phyloP scores from a whole-genome alignment of 2,329 filamentous ascomycete genomes.

The Davidsoniella neocaledoniae region DNA sequence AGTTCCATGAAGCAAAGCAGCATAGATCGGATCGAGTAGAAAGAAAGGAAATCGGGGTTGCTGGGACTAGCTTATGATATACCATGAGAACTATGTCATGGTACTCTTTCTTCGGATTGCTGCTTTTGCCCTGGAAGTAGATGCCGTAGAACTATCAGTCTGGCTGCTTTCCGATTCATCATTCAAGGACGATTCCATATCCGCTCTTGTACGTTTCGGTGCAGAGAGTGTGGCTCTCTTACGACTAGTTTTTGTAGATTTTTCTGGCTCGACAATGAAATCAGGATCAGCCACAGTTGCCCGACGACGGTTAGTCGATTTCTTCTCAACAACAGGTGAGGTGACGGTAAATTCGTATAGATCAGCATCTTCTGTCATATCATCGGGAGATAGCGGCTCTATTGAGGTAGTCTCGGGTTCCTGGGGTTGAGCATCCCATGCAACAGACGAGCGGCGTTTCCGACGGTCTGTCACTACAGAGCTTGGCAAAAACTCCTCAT shows the following conservation, averaged over 20 bases:
- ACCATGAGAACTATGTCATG: conserved; percentile 7
- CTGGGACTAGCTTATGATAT: not conserved
- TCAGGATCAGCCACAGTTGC: conserved; percentile 1
- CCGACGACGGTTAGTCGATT: conserved; percentile 4
- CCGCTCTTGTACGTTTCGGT: conserved; percentile 8
- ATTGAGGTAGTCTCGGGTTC: not conserved
- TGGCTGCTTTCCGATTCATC: conserved; percentile 15
- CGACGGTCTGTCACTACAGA: conserved; percentile 24
- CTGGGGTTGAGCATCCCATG: conserved; percentile 4
- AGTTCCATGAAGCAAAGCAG: not conserved
- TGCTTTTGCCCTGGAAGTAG: conserved; percentile 6
- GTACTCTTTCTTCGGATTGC: conserved; percentile 12
- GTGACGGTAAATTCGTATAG: conserved; percentile 38
- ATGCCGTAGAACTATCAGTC: not conserved
- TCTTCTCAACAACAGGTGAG: conserved; percentile 23
- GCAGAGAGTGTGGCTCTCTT: conserved; percentile 11
- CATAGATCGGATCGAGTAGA: not conserved
- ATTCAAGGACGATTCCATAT: conserved; percentile 11
- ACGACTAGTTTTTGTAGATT: conserved; percentile 1
- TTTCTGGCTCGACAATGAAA: conserved; percentile 1
- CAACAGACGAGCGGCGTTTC: conserved; percentile 23
- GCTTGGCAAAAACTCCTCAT: conserved; percentile 16
- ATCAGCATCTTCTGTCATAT: conserved; percentile 20
- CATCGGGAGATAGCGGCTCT: not conserved
- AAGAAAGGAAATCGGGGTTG: not conserved